Evolutionary conservation across 306 rosid genomes (phyloP), one percentile per base, ranked within the genome.

Genomic region (Castanopsis chinensis): DNA sequence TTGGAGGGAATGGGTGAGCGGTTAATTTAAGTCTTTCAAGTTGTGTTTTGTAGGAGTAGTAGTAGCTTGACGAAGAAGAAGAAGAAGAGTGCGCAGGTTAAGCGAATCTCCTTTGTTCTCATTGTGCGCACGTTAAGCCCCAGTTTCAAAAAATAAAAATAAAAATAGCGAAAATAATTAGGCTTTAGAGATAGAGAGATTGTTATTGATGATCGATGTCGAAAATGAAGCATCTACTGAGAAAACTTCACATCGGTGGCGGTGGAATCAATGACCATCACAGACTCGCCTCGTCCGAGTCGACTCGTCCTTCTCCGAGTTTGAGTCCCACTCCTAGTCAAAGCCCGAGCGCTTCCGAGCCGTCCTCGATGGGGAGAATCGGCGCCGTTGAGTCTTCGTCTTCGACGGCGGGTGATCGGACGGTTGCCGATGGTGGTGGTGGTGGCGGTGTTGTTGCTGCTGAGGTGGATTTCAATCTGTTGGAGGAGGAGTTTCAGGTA

Each of bases 231-330:
- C 98, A 96, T 74, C 90, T 96, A 12, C 97, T 96, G 1, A 69
- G 98, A 83, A 96, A 91, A 89, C 99, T 96, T 79, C 99, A 96
- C 92, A 96, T 96, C 89, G 99, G 98, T 71, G 99, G 98, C 73
- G 97, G 95, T 14, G 93, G 94, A 68, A 37, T 86, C 77, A 86
- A 85, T 70, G 97, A 86, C 37, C 91, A 85, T 61, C 93, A 84
- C 33, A 72, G 94, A 71, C 79, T 37, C 45, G 45, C 45, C 45
- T 37, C 90, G 84, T 80, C 83, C 12, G 85, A 81, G n/a, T 11
- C 87, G n/a, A 14, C 86, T 32, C 82, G 65, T 6, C 88, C 88
- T 20, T 80, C 69, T 5, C 21, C 78, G 17, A 80, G 37, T 77
- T 75, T 80, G 17, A 5, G 73, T 15, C 73, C 86, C 23, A 74